Base-by-base conservation (phyloP, 2,329 filamentous ascomycete species). In the Cadophora sp. region DNA sequence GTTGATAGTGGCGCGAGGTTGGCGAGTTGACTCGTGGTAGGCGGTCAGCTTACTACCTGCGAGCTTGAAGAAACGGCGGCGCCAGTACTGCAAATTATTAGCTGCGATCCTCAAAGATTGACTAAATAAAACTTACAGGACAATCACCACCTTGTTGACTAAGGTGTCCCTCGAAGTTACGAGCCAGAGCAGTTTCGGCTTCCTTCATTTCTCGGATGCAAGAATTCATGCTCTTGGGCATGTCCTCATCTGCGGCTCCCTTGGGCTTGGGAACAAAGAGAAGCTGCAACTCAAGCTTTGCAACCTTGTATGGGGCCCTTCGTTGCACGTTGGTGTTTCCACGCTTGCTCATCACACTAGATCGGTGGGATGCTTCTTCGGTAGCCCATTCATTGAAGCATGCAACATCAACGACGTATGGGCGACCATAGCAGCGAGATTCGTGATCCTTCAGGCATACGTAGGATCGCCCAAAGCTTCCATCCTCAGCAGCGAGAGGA, bases 321-420 rank as follows among this genome's bases (percentile, higher is more conserved):
- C 96, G 91, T 51, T 93, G 88, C 63, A 92, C 87, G 19, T 88
- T 85, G 27, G 86, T 86, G 71, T 87, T 89, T 51, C 89, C 87
- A 71, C 92, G 92, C 87, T 98, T 98, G 85, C 93, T 97, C 86
- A 97, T 97, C 71, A 97, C 91, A 79, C 93, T 97, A 76, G 90
- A 97, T 5, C 91, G 88, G 69, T 91, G 91, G 27, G 85, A 85
- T 11, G 88, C 89, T 74, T 96, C 92, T 78, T 99, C 96, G 3
- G 92, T 90, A 0, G 96, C 96, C 96, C 96, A 99, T 82, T 99
- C 96, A 77, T 99, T 99, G 86, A 98, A 99, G 81, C 94, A 97
- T 22, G 93, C 92, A 66, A 98, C 89, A 74, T 98, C 94, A 19
- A 94, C 93, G 70, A 90, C 90, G 76, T 95, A 91, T 9, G 93